A percentile compares a stretch with the other conserved stretches of the same genome.
Conservation (phyloP, 768 basidiomycete genomes). For the Mycena capillaripes region DNA sequence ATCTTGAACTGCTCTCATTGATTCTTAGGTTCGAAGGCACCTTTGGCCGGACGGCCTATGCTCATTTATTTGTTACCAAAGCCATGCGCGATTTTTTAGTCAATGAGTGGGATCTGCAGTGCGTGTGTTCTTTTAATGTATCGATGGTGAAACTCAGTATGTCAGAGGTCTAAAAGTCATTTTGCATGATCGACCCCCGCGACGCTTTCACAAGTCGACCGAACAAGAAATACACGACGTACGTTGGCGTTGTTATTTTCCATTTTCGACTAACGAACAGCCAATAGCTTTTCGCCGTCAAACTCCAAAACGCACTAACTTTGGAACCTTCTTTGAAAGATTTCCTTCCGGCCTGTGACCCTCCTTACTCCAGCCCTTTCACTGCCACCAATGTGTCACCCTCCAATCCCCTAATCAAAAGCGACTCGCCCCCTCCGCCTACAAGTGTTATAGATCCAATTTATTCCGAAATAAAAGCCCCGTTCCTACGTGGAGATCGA, state of each 20-base stretch:
- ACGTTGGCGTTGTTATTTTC: conserved; percentile 29
- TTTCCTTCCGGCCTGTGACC: conserved; percentile 67
- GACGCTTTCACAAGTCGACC: conserved; percentile 81
- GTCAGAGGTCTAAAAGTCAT: conserved; percentile 83
- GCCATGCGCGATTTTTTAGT: conserved; percentile 85
- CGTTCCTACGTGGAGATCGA: conserved; percentile 74
- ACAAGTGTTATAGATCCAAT: conserved; percentile 45
- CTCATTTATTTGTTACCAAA: conserved; percentile 93
- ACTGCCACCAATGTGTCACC: conserved; percentile 58
- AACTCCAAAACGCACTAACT: conserved; percentile 56
- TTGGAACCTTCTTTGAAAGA: conserved; percentile 50
- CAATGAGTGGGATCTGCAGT: conserved; percentile 84
- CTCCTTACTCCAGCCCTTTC: conserved; percentile 74
- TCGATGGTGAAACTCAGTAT: not conserved
- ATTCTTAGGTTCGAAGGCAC: conserved; percentile 80
- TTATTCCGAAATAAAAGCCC: conserved; percentile 53
- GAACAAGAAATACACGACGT: conserved; percentile 86
- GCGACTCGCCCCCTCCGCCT: conserved; percentile 38
- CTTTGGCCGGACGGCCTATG: conserved; percentile 87
- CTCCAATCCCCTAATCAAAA: conserved; percentile 29
- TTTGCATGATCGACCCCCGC: conserved; percentile 92
- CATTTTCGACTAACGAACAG: not conserved
- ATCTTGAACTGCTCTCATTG: not conserved
- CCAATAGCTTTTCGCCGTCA: conserved; percentile 62
- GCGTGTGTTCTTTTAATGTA: conserved; percentile 44